A percentile compares a stretch with the other conserved stretches of the same genome.
Evolutionary conservation across 2,329 filamentous ascomycete genomes (phyloP).

Genomic region (Talaromyces sp.): DNA sequence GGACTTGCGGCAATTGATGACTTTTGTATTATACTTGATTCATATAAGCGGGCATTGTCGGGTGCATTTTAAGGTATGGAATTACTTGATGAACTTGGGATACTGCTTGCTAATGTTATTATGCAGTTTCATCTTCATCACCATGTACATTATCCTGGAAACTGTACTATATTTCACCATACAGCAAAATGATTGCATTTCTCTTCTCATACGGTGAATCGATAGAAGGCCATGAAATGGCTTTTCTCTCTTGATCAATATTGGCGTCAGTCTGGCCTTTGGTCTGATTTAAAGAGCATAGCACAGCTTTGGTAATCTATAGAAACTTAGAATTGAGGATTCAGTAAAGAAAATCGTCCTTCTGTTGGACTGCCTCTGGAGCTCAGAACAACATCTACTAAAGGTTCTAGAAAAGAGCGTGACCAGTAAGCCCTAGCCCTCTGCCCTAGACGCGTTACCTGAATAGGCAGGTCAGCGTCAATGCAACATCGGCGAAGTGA

Average conservation of each 20-base stretch:
- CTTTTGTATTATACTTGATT: background rate
- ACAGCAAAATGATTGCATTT: background rate
- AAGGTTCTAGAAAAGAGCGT: background rate
- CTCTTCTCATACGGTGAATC: background rate
- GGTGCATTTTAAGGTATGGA: background rate
- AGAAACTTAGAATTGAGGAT: background rate
- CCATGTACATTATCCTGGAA: slow-evolving; percentile 2
- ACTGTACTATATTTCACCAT: background rate
- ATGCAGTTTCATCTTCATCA: background rate
- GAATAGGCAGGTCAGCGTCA: background rate
- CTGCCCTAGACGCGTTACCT: background rate
- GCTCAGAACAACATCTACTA: background rate
- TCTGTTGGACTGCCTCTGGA: background rate
- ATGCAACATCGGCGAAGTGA: background rate
- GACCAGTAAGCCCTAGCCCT: background rate
- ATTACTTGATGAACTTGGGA: background rate
- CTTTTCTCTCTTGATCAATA: too few species aligned
- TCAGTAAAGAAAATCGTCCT: background rate
- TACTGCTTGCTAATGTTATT: too few species aligned
- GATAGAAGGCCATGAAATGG: background rate
- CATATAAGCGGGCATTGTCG: background rate
- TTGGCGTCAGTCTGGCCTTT: background rate
- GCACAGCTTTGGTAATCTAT: background rate
- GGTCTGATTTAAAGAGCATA: background rate
- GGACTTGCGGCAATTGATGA: background rate